Evolutionary conservation across 768 basidiomycete genomes (phyloP), one percentile per base, ranked within the genome.

Genomic region (Phanerodontia chrysosporium): DNA sequence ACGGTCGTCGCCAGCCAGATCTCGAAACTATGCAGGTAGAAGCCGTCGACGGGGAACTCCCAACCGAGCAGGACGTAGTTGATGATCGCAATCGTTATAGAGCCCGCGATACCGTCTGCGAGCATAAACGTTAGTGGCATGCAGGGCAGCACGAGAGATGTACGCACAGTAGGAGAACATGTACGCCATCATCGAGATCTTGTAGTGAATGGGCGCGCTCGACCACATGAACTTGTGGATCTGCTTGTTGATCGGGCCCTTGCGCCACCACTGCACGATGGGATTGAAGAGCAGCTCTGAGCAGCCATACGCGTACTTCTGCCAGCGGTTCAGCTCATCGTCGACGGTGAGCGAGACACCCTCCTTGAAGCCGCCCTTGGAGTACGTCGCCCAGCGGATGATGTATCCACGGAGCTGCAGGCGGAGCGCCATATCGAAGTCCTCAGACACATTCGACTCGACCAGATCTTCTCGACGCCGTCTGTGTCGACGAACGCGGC

Each of bases 321-420:
- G 90, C 94, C 94, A 96, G 5, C 94, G 75, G 67, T 94, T 95
- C 14, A 95, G 75, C 72, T 96, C 94, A 66, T 96, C 94, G 58
- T 93, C 92, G 49, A 86, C 85, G 0, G 94, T 94, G 18, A 96
- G 78, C 0, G 89, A 90, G 18, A 96, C 94, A 61, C 94, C 94
- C 71, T 96, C 94, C 74, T 93, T 90, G 78, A 95, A 95, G 5
- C 81, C 87, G 51, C 91, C 85, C 42, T 86, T 80, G 4, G 85
- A 87, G 73, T 96, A 96, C 3, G 89, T 90, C 24, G 92, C 89
- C 92, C 90, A 89, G 35, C 72, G 72, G 59, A 76, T 75, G 65
- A 73, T 73, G 58, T 69, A 75, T 9, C 74, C 78, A 52, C 75
- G 76, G 70, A 88, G 75, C 66, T 92, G 81, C n/a, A 85, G 70